These are phyloP conservation scores for Poteriospumella lacustris DNA, from an alignment of 108 stramenopile species.

Conservation along the genomic window DNA sequence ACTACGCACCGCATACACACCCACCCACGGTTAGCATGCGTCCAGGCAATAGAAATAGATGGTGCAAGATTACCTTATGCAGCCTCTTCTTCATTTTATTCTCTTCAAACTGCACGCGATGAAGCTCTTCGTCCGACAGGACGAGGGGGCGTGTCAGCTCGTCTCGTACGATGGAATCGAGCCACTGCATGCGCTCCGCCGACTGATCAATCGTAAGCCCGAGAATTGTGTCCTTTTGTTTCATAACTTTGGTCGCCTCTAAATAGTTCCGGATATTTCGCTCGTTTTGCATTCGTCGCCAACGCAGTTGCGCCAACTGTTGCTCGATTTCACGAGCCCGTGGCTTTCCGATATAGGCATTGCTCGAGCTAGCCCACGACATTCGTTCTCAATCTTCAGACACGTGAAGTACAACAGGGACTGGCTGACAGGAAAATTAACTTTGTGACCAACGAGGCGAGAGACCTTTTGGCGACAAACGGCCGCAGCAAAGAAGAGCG, in stretches of 20 bases:
- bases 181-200: not conserved
- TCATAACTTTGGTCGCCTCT: constrained; percentile 18
- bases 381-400: no score
- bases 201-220: not conserved
- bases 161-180: constrained; percentile 12
- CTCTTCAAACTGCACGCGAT: not conserved
- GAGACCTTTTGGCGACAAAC: no score
- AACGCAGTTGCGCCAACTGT: constrained; percentile 24
- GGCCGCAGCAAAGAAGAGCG: no score
- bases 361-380: no score
- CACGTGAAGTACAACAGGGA: no score
- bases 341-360: no score
- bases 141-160: constrained; percentile 21
- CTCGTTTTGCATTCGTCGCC: constrained; percentile 26
- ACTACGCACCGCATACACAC: not conserved
- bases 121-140: not conserved
- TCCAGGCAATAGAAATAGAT: not conserved
- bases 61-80: not conserved
- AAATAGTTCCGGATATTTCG: not conserved
- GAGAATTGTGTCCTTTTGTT: constrained; percentile 24
- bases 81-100: not conserved
- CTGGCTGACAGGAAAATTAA: no score
- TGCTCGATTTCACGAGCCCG: constrained; percentile 29
- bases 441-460: no score
- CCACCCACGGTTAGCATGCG: not conserved